Conservation (phyloP, 2,329 filamentous ascomycete genomes). For the Ciborinia camelliae region DNA sequence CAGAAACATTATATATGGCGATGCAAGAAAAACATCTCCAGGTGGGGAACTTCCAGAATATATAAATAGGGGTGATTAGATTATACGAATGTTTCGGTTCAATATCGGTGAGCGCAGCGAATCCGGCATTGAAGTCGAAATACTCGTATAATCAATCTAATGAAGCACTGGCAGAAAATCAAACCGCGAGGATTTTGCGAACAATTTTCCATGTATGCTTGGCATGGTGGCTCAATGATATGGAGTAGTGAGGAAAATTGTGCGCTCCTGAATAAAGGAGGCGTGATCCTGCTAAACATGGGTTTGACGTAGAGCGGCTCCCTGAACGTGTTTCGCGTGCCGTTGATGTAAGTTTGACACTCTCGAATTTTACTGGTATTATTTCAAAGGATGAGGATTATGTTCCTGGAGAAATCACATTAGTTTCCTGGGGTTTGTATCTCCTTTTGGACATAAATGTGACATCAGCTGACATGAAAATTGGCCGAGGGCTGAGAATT, state of each 20-base stretch:
- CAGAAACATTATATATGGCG: background rate
- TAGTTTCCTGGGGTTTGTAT: background rate
- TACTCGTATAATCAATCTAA: too few species aligned
- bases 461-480: slow-evolving; percentile 17
- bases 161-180: background rate
- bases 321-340: background rate
- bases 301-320: background rate
- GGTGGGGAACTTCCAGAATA: background rate
- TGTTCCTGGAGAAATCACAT: slow-evolving; percentile 5
- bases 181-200: background rate
- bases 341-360: background rate
- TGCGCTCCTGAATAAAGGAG: slow-evolving; percentile 14
- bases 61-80: background rate
- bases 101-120: too few species aligned
- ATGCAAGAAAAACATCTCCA: background rate
- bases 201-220: slow-evolving; percentile 8
- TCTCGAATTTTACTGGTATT: slow-evolving; percentile 3
- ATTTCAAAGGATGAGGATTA: slow-evolving; percentile 12
- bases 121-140: too few species aligned
- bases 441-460: background rate
- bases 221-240: background rate
- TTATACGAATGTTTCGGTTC: too few species aligned
- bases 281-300: slow-evolving; percentile 7
- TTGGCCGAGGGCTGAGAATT: background rate
- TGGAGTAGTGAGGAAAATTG: slow-evolving; percentile 1